Conservation (phyloP, 495 filamentous ascomycete species). For the Podospora tetraspora region DNA sequence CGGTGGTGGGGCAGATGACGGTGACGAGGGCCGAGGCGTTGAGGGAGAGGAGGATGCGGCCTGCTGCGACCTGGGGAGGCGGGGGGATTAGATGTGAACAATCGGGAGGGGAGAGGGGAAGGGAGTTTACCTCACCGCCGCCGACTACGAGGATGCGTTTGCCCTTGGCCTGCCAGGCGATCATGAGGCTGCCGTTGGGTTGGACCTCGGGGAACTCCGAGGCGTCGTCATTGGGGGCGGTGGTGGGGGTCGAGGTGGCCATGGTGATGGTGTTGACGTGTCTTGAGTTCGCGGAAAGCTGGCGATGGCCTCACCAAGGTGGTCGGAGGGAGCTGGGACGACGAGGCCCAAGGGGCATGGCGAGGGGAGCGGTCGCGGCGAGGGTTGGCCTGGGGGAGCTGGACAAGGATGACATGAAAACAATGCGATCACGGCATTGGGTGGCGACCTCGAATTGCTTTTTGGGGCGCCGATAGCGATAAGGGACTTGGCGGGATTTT, state of each 20-base stretch:
- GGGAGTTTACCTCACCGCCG: constrained; percentile 72
- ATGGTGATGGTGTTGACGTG: neutral
- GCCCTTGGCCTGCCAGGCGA: constrained; percentile 88
- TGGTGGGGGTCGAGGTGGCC: constrained; percentile 21
- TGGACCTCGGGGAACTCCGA: constrained; percentile 69
- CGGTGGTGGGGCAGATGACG: constrained; percentile 70
- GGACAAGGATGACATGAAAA: constrained; percentile 15
- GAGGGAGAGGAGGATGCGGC: constrained; percentile 84
- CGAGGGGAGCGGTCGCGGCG: constrained; percentile 1
- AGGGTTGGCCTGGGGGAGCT: neutral
- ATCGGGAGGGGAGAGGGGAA: constrained; percentile 8
- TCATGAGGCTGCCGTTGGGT: constrained; percentile 83
- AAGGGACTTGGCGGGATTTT: neutral
- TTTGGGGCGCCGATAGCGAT: constrained; percentile 17
- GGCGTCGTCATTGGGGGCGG: constrained; percentile 36
- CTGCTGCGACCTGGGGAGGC: constrained; percentile 76
- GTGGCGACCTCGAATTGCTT: constrained; percentile 16
- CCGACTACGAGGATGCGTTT: constrained; percentile 84
- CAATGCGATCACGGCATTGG: constrained; percentile 14
- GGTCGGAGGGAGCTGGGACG: neutral
- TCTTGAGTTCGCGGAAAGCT: neutral
- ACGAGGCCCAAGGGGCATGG: constrained; percentile 1
- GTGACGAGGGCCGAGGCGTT: constrained; percentile 91
- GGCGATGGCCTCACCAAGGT: neutral
- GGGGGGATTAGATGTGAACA: constrained; percentile 1